Percentiles rank a stretch among this genome's conserved stretches.
phyloP scores from a whole-genome alignment of 1,284 basidiomycete species.

The Marasmius sp. region DNA sequence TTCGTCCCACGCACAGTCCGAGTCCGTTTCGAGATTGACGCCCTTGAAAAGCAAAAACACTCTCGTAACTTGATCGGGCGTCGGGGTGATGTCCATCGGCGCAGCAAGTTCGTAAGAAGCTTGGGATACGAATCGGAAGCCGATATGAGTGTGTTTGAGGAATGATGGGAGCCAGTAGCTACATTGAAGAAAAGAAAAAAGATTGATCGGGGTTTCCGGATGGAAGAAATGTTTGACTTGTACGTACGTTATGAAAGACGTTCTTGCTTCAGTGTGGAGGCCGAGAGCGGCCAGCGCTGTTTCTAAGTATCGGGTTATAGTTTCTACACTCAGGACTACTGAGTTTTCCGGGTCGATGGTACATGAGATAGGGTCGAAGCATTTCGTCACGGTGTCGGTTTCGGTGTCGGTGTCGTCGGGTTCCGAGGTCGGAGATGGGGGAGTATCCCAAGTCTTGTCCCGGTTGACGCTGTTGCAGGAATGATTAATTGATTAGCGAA shows the following conservation, averaged over 20 bases:
- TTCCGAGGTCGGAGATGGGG: too few relatives aligned
- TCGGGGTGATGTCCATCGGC: neutral
- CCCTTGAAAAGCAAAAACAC: neutral
- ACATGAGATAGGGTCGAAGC: neutral
- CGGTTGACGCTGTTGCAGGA: slow-evolving; percentile 8
- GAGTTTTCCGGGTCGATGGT: neutral
- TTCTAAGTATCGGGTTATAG: neutral
- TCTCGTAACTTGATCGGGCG: neutral
- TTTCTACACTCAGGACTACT: neutral
- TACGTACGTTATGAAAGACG: too few relatives aligned
- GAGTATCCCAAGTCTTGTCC: too few relatives aligned
- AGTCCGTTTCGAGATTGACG: neutral
- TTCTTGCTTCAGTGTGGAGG: too few relatives aligned
- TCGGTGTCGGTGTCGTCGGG: neutral
- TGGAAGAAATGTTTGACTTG: too few relatives aligned
- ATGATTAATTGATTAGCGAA: neutral
- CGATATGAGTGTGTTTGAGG: slow-evolving; percentile 37
- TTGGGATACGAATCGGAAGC: slow-evolving; percentile 46
- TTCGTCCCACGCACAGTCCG: neutral
- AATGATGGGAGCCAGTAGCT: slow-evolving; percentile 44
- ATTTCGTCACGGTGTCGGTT: too few relatives aligned
- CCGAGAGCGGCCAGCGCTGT: too few relatives aligned
- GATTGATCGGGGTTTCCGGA: too few relatives aligned
- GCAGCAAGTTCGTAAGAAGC: slow-evolving; percentile 11
- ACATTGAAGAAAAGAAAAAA: too few relatives aligned